Conservation (phyloP, 75 land plant species). For the Selaginella tamariscina region DNA sequence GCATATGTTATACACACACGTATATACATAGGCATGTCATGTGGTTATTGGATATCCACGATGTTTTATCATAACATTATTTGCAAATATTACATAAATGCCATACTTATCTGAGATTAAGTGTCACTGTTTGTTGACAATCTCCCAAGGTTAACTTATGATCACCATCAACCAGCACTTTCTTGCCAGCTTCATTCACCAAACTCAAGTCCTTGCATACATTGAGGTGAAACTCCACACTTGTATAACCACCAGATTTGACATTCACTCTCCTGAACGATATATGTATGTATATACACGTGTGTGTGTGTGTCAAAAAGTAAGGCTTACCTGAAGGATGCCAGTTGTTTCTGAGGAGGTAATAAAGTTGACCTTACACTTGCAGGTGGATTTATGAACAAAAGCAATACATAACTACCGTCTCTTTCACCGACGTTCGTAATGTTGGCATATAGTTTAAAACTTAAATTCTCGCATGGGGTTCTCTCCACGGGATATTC, state of each 20-base stretch:
- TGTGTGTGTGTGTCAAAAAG: too few relatives aligned
- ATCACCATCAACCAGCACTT: not conserved
- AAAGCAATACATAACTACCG: slow-evolving; percentile 57
- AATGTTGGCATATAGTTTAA: slow-evolving; percentile 31
- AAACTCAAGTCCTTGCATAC: not conserved
- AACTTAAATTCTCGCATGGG: slow-evolving; percentile 1
- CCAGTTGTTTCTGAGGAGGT: slow-evolving; percentile 47
- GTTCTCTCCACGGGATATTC: not conserved
- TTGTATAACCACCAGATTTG: not conserved
- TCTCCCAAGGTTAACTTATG: not conserved
- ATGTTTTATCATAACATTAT: too few relatives aligned
- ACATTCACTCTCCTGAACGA: slow-evolving; percentile 41
- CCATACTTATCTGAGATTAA: not conserved
- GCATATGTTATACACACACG: too few relatives aligned
- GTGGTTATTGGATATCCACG: too few relatives aligned
- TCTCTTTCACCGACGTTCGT: slow-evolving; percentile 46
- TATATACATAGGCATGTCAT: too few relatives aligned
- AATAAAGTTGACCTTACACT: slow-evolving; percentile 17
- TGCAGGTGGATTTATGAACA: slow-evolving; percentile 31
- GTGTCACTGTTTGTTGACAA: not conserved
- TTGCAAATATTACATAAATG: too few relatives aligned
- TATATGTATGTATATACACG: too few relatives aligned
- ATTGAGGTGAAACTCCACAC: not conserved
- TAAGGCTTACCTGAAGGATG: too few relatives aligned
- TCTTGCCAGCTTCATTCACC: not conserved